These are phyloP conservation scores for Corchorus olitorius DNA, from an alignment of 345 rosid species.

Conservation along the genomic window DNA sequence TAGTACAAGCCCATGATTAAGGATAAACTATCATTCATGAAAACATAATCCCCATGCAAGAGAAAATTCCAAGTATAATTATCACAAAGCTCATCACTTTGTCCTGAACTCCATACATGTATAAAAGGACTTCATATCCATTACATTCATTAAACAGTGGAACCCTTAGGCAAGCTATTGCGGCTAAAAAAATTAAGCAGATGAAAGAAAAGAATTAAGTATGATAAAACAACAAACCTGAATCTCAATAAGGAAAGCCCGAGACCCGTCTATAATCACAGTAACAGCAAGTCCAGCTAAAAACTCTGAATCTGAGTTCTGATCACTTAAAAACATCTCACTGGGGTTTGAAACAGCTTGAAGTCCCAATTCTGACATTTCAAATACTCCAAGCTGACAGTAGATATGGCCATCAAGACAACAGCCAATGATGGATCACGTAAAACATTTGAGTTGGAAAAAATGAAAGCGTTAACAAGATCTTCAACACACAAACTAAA, in stretches of 20 bases:
- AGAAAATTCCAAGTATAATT: not conserved
- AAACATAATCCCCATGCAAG: not conserved
- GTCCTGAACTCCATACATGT: not conserved
- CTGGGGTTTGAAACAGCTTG: constrained; percentile 77
- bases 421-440: not conserved
- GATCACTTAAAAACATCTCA: constrained; percentile 77
- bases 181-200: not conserved
- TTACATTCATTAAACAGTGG: not conserved
- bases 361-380: constrained; percentile 81
- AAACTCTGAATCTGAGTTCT: constrained; percentile 69
- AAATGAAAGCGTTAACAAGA: constrained; percentile 4
- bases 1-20: not conserved
- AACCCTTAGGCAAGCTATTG: not conserved
- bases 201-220: not conserved
- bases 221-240: constrained; percentile 51
- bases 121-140: not conserved
- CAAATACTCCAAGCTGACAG: constrained; percentile 87
- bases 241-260: constrained; percentile 84
- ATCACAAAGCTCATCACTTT: not conserved
- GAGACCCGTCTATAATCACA: constrained; percentile 87
- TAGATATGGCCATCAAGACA: not conserved
- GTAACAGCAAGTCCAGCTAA: constrained; percentile 92
- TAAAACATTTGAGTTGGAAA: not conserved
- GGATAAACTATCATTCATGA: not conserved
- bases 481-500: constrained; percentile 6